Evolutionary conservation across 495 filamentous ascomycete species (phyloP).

Genomic region (Aspergillus nanangensis): DNA sequence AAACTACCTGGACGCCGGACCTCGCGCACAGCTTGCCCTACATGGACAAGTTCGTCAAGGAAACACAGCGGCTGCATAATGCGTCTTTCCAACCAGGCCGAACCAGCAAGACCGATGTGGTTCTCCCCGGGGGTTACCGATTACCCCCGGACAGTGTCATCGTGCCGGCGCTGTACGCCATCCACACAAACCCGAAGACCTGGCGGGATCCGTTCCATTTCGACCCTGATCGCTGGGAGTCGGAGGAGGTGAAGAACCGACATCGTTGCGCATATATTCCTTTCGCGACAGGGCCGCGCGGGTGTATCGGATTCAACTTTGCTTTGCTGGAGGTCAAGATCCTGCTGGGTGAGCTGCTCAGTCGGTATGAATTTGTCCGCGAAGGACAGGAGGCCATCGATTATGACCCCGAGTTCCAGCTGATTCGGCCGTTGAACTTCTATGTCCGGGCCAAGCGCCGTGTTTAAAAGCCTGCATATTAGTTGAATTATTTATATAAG

Average conservation of each 20-base stretch:
- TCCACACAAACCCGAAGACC: constrained; percentile 48
- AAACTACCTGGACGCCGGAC: constrained; percentile 30
- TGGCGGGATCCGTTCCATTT: constrained; percentile 50
- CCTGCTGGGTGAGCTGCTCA: constrained; percentile 45
- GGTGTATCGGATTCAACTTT: constrained; percentile 57
- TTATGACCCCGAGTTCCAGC: constrained; percentile 53
- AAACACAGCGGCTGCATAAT: constrained; percentile 52
- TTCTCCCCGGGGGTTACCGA: constrained; percentile 52
- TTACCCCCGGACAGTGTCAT: constrained; percentile 41
- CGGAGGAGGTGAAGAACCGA: constrained; percentile 38
- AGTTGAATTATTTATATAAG: too few species aligned
- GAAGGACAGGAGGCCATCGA: constrained; percentile 38
- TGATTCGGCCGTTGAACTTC: constrained; percentile 50
- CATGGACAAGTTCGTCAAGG: constrained; percentile 54
- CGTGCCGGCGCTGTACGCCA: constrained; percentile 40
- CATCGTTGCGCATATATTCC: constrained; percentile 44
- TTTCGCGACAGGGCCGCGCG: constrained; percentile 45
- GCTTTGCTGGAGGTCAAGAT: constrained; percentile 53
- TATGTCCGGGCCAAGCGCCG: constrained; percentile 45
- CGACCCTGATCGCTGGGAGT: constrained; percentile 51
- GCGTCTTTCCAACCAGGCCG: constrained; percentile 52
- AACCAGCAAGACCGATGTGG: constrained; percentile 42
- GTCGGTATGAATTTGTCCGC: constrained; percentile 45
- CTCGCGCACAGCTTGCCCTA: constrained; percentile 35
- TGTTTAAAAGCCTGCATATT: too few species aligned